A percentile compares a stretch with the other conserved stretches of the same genome.
Evolutionary conservation across 345 rosid genomes (phyloP).

Genomic region (thale cress (Arabidopsis thaliana)): DNA sequence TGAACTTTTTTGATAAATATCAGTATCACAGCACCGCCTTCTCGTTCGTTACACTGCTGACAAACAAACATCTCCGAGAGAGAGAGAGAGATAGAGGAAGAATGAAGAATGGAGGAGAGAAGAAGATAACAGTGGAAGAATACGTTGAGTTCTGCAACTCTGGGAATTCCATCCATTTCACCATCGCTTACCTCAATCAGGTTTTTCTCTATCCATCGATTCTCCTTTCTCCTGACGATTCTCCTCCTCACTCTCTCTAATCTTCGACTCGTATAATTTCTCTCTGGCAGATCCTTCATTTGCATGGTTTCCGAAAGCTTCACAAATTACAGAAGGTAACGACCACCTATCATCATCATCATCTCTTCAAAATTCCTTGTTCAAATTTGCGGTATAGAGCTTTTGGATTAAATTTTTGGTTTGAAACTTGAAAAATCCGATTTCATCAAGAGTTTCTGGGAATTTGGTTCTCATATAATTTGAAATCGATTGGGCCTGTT

Average conservation of each 20-base stretch:
- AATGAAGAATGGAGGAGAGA: slow-evolving; percentile 33
- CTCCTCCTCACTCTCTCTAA: slow-evolving; percentile 19
- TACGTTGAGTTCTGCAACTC: slow-evolving; percentile 36
- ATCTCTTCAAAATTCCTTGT: not conserved
- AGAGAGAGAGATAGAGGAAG: slow-evolving; percentile 12
- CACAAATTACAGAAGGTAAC: slow-evolving; percentile 30
- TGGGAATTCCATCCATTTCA: not conserved
- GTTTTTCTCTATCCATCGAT: slow-evolving; percentile 21
- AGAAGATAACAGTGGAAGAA: slow-evolving; percentile 42
- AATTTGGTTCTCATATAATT: not conserved
- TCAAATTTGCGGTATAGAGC: not conserved
- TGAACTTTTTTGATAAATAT: not conserved
- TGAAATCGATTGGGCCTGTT: not conserved
- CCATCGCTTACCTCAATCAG: slow-evolving; percentile 46
- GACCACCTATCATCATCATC: not conserved
- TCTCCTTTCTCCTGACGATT: not conserved
- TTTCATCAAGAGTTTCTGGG: not conserved
- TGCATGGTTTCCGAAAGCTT: slow-evolving; percentile 41
- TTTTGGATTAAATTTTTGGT: not conserved
- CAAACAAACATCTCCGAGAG: not conserved
- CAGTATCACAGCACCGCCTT: too few species aligned
- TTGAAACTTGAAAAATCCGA: not conserved
- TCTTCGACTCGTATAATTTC: not conserved
- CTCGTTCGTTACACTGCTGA: not conserved
- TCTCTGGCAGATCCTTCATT: slow-evolving; percentile 28